Conservation (phyloP, 2,329 filamentous ascomycete genomes). For the Kalaharituber pfeilii region DNA sequence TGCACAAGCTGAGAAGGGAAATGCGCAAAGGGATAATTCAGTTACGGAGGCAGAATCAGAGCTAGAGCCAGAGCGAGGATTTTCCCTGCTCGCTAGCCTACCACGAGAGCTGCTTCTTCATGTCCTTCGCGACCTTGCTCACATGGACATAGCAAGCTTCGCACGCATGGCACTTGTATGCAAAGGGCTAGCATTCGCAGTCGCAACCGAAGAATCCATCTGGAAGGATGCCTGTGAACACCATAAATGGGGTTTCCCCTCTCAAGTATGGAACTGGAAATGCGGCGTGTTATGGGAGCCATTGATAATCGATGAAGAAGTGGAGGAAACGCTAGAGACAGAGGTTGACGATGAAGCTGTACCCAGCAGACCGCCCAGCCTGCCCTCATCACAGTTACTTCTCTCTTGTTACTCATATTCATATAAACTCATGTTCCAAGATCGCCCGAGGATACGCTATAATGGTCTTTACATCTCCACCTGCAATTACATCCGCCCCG, state of each 20-base stretch:
- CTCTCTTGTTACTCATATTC: constrained; percentile 19
- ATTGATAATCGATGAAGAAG: too few relatives aligned
- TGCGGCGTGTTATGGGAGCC: constrained; percentile 34
- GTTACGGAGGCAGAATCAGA: not conserved
- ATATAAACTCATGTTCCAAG: constrained; percentile 53
- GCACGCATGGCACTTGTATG: constrained; percentile 63
- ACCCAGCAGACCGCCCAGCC: not conserved
- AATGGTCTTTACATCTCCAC: constrained; percentile 94
- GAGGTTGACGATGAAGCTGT: constrained; percentile 24
- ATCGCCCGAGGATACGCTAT: constrained; percentile 73
- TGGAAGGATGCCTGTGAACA: constrained; percentile 37
- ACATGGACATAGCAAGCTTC: constrained; percentile 59
- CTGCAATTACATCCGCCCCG: constrained; percentile 80
- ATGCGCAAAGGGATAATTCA: not conserved
- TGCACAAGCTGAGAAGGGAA: not conserved
- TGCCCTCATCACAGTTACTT: not conserved
- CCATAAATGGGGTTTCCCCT: not conserved
- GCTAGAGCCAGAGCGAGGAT: constrained; percentile 45
- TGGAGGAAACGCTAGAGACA: not conserved
- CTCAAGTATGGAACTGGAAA: constrained; percentile 53
- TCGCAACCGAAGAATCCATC: constrained; percentile 65
- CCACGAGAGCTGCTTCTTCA: constrained; percentile 75
- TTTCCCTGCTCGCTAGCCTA: constrained; percentile 60
- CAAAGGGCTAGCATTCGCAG: constrained; percentile 70
- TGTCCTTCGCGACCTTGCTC: constrained; percentile 54